Percentiles rank a stretch among this genome's conserved stretches.
phyloP scores from a whole-genome alignment of 305 asterid genomes.

The Solanum aculeatissimum region DNA sequence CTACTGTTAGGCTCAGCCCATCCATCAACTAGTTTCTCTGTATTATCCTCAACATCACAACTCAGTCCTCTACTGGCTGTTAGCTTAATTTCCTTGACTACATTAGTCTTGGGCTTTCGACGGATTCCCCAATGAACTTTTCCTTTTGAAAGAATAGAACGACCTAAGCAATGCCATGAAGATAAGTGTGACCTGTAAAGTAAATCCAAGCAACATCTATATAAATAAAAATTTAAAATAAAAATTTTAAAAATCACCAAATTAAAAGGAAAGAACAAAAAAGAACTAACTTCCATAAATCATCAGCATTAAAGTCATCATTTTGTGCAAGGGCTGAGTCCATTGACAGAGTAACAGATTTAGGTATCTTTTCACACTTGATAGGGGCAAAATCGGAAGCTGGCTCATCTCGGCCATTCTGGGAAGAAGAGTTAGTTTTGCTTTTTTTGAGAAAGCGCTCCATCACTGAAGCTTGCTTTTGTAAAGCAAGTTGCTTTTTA shows the following conservation, averaged over 20 bases:
- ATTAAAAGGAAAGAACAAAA: not conserved
- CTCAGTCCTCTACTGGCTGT: constrained; percentile 36
- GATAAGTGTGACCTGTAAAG: constrained; percentile 59
- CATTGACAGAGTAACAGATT: constrained; percentile 53
- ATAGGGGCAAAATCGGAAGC: constrained; percentile 17
- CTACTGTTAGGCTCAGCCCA: constrained; percentile 36
- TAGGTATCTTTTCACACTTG: constrained; percentile 20
- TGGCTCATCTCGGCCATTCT: constrained; percentile 20
- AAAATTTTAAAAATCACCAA: not conserved
- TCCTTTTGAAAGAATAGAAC: constrained; percentile 24
- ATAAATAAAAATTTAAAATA: not conserved
- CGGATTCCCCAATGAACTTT: constrained; percentile 75
- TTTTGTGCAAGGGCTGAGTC: constrained; percentile 45
- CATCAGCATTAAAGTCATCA: constrained; percentile 26
- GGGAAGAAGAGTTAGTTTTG: constrained; percentile 29
- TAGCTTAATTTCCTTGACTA: constrained; percentile 85
- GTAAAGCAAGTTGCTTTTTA: constrained; percentile 47
- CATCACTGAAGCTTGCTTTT: constrained; percentile 94
- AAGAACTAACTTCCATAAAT: constrained; percentile 53
- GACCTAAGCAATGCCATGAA: constrained; percentile 49
- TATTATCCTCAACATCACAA: constrained; percentile 37
- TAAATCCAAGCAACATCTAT: constrained; percentile 4
- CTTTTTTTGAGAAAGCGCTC: constrained; percentile 65
- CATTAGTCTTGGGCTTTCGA: constrained; percentile 57
- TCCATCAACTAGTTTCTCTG: constrained; percentile 44